Evolutionary conservation across 768 basidiomycete genomes (phyloP), one percentile per base, ranked within the genome.

Genomic region (Boletus patriciae): DNA sequence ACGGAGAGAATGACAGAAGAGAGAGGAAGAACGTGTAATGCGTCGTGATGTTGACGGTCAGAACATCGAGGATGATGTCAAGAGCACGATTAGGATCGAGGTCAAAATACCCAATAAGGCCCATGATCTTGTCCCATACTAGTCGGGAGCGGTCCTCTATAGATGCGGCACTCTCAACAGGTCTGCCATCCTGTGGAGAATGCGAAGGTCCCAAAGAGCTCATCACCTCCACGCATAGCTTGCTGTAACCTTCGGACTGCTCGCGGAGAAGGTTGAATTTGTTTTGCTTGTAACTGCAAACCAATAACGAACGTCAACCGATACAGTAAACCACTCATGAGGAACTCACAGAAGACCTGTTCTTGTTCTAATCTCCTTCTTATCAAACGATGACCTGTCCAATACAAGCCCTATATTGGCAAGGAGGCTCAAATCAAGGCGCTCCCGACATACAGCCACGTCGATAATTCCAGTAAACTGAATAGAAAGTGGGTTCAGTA

Each of bases 211-310:
- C 92, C 48, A 94, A 74, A 65, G 81, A 83, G 61, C 86, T 86
- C 12, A 86, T 85, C 38, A 99, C 77, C 66, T 98, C 92, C 11
- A 88, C 84, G 27, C 88, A 83, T 33, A 98, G 83, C 72, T 95
- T 94, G 70, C 92, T 92, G 76, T 94, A 99, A 9, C 97, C 97
- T 76, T 98, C 96, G 1, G 94, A 94, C 65, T 97, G 92, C 75
- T 99, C 97, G 37, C 97, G 88, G 16, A 98, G 83, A 38, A 99
- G 83, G 69, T 98, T 99, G 79, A 95, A 96, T 74, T 98, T 99
- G 76, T 94, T 94, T 73, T 99, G 96, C 72, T 94, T 94, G 77
- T 94, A 96, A 70, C 92, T 95, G 67, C n/a, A 51, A 43, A 50
- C 29, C 44, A 40, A 54, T 8, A n/a, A 41, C 21, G 36, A 54